Base-by-base conservation (phyloP, 208 protist genomes). In the Acanthamoeba castellanii region DNA sequence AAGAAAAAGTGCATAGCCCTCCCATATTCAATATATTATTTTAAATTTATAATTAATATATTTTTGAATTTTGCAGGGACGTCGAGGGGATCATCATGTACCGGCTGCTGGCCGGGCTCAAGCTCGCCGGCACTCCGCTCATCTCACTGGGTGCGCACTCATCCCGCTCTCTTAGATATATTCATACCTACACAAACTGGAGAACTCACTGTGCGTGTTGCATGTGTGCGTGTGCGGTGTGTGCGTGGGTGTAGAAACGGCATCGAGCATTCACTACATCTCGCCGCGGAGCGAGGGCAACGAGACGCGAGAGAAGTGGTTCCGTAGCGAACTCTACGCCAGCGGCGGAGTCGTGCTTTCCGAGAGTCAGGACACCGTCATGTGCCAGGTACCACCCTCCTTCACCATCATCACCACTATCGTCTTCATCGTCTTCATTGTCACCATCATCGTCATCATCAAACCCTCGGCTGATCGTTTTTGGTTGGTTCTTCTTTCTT, bases 51-150 rank as follows among this genome's bases (percentile, higher is more conserved):
- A 14, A 18, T 3, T 13, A 8, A 52, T 50, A 25, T 82, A 8
- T 42, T 47, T 22, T 1, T 5, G n/a, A 27, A 7, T 68, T n/a
- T 22, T 25, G n/a, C 16, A 92, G 59, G 55, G 85, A 92, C 34
- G 30, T 57, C 0, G 85, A 92, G 55, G 57, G 22, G 34, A 72
- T 92, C 18, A 92, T 92, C 37, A 92, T 92, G 85, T 92, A 92
- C 42, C 18, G 64, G 27, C 85, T 50, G 47, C 85, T 92, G 32
- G 20, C 64, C 37, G 85, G 55, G 34, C 55, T 92, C 42, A 64
- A 45, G n/a, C 64, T 92, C 7, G 25, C 37, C 18, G 11, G 64
- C n/a, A 72, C 30, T 52, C 85, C 85, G 20, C 55, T 92, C 57
- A 92, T 92, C 13, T 76, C 85, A 6, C 42, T 92, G 4, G 85